Evolutionary conservation across 805 yeast genomes (phyloP).

Genomic region (Pichia membranifaciens): DNA sequence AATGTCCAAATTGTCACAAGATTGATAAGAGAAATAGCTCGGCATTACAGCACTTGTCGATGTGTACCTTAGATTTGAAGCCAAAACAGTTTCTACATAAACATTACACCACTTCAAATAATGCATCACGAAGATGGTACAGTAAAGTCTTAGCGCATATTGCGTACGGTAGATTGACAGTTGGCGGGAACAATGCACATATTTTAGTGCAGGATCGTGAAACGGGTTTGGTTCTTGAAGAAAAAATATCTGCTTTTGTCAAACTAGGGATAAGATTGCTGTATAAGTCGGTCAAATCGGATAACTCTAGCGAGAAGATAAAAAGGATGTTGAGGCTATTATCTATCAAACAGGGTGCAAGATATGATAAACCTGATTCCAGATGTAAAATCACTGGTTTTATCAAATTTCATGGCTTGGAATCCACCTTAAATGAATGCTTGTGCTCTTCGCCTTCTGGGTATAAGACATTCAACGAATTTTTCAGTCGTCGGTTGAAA

Average conservation of each 20-base stretch:
- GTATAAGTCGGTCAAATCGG: conserved; percentile 64
- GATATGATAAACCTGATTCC: conserved; percentile 71
- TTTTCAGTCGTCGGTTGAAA: conserved; percentile 73
- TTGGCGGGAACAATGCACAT: conserved; percentile 90
- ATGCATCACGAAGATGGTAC: conserved; percentile 88
- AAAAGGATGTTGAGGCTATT: conserved; percentile 56
- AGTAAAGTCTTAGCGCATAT: conserved; percentile 74
- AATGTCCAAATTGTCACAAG: conserved; percentile 77
- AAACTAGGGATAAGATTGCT: conserved; percentile 80
- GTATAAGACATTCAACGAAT: conserved; percentile 77
- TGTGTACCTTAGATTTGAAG: conserved; percentile 53
- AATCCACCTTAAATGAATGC: conserved; percentile 64
- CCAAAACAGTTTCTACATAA: conserved; percentile 34
- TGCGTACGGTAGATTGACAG: conserved; percentile 79
- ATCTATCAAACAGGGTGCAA: conserved; percentile 75
- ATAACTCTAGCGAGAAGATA: conserved; percentile 40
- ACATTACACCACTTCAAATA: conserved; percentile 68
- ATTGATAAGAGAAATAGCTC: conserved; percentile 51
- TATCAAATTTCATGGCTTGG: conserved; percentile 75
- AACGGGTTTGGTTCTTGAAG: conserved; percentile 87
- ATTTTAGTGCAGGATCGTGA: conserved; percentile 88
- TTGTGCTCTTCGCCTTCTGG: conserved; percentile 38
- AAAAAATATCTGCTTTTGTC: conserved; percentile 85
- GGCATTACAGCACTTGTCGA: conserved; percentile 80
- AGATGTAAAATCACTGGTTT: conserved; percentile 65